These are phyloP conservation scores for Entomortierella chlamydospora DNA, from an alignment of 192 early-diverging fungal species.

Conservation along the genomic window DNA sequence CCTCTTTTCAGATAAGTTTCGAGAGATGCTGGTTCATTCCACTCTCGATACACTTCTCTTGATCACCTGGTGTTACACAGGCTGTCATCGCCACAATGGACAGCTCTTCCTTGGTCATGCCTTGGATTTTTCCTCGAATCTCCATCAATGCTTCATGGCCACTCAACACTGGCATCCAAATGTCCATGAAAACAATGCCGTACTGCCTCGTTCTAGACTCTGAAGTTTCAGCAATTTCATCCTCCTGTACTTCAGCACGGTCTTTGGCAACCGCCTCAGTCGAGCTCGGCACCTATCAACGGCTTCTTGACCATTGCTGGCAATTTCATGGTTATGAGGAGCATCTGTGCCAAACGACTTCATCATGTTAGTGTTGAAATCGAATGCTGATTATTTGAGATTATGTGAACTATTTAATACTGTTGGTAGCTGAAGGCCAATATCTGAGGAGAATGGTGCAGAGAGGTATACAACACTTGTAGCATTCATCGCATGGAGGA, in stretches of 20 bases:
- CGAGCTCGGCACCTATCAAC: slow-evolving; percentile 38
- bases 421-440: neutral
- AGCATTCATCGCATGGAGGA: neutral
- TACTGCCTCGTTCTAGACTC: slow-evolving; percentile 26
- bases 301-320: slow-evolving; percentile 56
- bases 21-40: slow-evolving; percentile 65
- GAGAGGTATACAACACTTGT: slow-evolving; percentile 33
- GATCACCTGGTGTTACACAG: slow-evolving; percentile 51
- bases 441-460: slow-evolving; percentile 7
- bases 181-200: slow-evolving; percentile 56
- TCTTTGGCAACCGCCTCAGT: slow-evolving; percentile 20
- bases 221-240: neutral
- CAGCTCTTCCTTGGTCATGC: slow-evolving; percentile 14
- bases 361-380: slow-evolving; percentile 16
- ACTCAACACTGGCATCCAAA: slow-evolving; percentile 53
- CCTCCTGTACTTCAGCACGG: too few relatives aligned
- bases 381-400: slow-evolving; percentile 36
- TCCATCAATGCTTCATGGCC: slow-evolving; percentile 44
- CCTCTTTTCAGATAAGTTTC: slow-evolving; percentile 62
- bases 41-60: slow-evolving; percentile 51
- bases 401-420: slow-evolving; percentile 11
- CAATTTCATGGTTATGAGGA: slow-evolving; percentile 31
- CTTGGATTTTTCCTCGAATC: slow-evolving; percentile 32
- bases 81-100: slow-evolving; percentile 50
- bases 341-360: neutral